Conservation (phyloP, 129 eudicot species). For the Centaurea solstitialis region DNA sequence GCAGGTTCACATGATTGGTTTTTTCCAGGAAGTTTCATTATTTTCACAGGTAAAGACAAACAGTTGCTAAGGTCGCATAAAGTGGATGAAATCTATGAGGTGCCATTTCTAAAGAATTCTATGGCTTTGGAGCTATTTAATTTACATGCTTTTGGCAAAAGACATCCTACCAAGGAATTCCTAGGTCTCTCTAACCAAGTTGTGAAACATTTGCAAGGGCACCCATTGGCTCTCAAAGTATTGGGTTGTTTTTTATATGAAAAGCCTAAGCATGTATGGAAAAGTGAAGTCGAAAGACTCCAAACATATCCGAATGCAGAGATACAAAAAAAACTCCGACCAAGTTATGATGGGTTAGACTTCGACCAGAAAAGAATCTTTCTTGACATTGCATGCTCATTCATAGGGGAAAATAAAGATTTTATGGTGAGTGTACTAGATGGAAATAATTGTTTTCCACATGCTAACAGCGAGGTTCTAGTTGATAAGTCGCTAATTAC, state of each 20-base stretch:
- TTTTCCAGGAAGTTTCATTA: no score
- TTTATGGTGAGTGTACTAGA: background rate
- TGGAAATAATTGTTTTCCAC: background rate
- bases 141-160: no score
- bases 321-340: no score
- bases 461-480: background rate
- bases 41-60: no score
- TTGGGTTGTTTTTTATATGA: background rate
- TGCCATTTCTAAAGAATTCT: no score
- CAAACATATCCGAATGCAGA: no score
- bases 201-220: constrained; percentile 5
- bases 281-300: background rate
- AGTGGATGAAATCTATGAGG: no score
- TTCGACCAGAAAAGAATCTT: background rate
- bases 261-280: constrained; percentile 7
- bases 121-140: no score
- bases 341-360: background rate
- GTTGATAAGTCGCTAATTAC: background rate
- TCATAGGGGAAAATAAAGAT: background rate
- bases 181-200: background rate
- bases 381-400: constrained; percentile 10
- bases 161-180: no score
- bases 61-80: no score
- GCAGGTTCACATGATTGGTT: no score
- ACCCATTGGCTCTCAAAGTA: constrained; percentile 20